These are phyloP conservation scores for Ceratobasidium sp. DNA, from an alignment of 1,284 basidiomycete species.

Conservation along the genomic window DNA sequence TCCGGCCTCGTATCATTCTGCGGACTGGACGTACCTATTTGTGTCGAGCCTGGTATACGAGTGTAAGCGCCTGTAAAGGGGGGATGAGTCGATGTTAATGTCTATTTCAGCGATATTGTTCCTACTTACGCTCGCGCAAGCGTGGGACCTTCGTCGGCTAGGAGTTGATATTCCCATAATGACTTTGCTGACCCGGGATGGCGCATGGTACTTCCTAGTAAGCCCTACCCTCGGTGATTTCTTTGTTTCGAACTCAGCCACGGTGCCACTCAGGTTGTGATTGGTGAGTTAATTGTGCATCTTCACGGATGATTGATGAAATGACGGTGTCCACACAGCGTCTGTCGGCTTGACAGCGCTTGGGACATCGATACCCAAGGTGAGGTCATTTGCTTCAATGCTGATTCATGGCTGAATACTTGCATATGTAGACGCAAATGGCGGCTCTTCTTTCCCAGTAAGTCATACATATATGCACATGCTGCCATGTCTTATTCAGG, in stretches of 20 bases:
- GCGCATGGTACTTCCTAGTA: slow-evolving; percentile 35
- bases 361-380: slow-evolving; percentile 19
- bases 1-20: background rate
- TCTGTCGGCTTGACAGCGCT: slow-evolving; percentile 21
- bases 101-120: slow-evolving; percentile 10
- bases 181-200: slow-evolving; percentile 24
- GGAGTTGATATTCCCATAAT: slow-evolving; percentile 23
- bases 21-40: background rate
- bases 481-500: too few species aligned
- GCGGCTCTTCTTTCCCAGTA: slow-evolving; percentile 25
- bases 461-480: background rate
- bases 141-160: slow-evolving; percentile 3
- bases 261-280: slow-evolving; percentile 6
- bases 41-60: slow-evolving; percentile 15
- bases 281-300: slow-evolving; percentile 1
- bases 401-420: background rate
- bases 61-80: background rate
- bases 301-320: background rate
- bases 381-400: background rate
- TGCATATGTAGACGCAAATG: slow-evolving; percentile 5
- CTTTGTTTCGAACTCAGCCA: background rate
- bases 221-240: background rate
- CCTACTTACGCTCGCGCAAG: background rate
- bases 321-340: background rate
- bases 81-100: background rate